phyloP scores from a whole-genome alignment of 2,329 filamentous ascomycete genomes.

The Aspergillus intermedius region DNA sequence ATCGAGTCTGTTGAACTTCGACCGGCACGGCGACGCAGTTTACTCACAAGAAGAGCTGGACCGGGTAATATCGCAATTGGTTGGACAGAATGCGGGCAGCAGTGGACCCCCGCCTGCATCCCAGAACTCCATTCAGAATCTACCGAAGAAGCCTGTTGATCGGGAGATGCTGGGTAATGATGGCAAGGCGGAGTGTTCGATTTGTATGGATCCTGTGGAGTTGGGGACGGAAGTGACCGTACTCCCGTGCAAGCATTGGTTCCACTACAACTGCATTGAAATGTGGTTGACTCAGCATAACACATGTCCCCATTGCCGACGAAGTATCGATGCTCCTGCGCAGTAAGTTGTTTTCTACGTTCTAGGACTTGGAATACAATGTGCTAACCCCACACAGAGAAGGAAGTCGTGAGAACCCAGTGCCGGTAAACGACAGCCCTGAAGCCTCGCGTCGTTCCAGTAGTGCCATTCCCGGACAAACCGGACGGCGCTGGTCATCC shows the following conservation, averaged over 20 bases:
- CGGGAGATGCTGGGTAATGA: constrained; percentile 63
- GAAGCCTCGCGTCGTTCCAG: constrained; percentile 6
- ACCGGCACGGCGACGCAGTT: constrained; percentile 67
- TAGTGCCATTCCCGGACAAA: constrained; percentile 2
- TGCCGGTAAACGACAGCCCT: constrained; percentile 13
- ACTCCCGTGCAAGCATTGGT: constrained; percentile 89
- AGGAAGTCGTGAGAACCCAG: constrained; percentile 12
- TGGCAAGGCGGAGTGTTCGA: constrained; percentile 73
- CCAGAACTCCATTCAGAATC: constrained; percentile 62
- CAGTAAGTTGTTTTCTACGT: constrained; percentile 14
- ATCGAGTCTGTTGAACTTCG: constrained; percentile 32
- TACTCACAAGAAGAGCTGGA: constrained; percentile 89
- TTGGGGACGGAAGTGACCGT: constrained; percentile 67
- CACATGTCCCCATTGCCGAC: constrained; percentile 64
- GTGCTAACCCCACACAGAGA: constrained; percentile 3
- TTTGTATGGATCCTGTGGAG: constrained; percentile 83
- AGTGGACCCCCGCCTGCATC: constrained; percentile 79
- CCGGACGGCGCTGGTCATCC: not conserved
- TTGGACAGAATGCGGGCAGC: constrained; percentile 69
- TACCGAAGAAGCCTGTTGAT: constrained; percentile 66
- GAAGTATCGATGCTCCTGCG: constrained; percentile 26
- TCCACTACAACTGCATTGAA: constrained; percentile 74
- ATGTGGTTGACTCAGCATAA: constrained; percentile 87
- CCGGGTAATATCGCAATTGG: constrained; percentile 75
- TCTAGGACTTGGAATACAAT: not conserved